These are phyloP conservation scores for Ananas comosus DNA, from an alignment of 176 grass and related monocot species.

Conservation along the genomic window DNA sequence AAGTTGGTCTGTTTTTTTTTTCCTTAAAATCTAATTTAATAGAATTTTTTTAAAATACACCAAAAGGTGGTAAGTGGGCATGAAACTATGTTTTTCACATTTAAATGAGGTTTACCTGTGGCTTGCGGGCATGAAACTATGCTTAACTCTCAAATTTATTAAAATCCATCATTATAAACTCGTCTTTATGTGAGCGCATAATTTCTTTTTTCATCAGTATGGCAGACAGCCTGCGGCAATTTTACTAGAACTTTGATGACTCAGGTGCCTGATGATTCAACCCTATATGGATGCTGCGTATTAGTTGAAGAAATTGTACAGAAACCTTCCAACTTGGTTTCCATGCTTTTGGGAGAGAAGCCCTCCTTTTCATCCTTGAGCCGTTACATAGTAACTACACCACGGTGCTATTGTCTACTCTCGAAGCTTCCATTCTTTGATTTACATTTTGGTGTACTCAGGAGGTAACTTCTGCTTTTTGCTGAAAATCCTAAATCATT, in stretches of 20 bases:
- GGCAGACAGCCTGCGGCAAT: background rate
- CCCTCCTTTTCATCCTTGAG: constrained; percentile 43
- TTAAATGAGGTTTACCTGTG: no score
- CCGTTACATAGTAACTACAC: constrained; percentile 80
- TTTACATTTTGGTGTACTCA: constrained; percentile 88
- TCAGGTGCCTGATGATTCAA: constrained; percentile 88
- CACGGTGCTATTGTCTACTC: constrained; percentile 92
- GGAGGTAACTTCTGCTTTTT: constrained; percentile 44
- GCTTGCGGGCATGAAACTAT: no score
- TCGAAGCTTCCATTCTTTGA: constrained; percentile 95
- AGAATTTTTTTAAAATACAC: no score
- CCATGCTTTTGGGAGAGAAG: constrained; percentile 61
- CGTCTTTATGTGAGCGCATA: background rate
- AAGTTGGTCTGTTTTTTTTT: no score
- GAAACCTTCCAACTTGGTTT: constrained; percentile 80
- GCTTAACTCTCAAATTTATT: background rate
- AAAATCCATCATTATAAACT: background rate
- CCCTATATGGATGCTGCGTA: constrained; percentile 93
- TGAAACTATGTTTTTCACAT: no score
- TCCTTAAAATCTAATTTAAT: no score
- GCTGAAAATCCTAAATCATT: background rate
- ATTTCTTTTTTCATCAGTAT: background rate
- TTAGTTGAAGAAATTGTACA: constrained; percentile 96
- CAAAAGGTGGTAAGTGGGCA: no score
- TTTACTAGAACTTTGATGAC: constrained; percentile 25